Evolutionary conservation across 495 filamentous ascomycete species (phyloP).

Genomic region (Filosporella fistucella): DNA sequence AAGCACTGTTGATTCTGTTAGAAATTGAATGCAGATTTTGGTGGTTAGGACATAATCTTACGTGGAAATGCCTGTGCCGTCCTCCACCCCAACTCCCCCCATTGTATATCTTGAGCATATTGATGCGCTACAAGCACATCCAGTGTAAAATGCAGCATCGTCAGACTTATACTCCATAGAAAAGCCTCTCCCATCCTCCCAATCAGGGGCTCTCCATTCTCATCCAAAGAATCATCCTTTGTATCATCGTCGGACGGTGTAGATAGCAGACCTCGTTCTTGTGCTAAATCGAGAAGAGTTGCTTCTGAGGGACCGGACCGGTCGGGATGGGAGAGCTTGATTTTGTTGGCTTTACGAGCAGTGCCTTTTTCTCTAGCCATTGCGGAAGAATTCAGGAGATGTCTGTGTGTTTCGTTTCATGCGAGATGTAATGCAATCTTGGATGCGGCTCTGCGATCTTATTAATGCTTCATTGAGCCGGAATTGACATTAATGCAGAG

Average conservation of each 20-base stretch:
- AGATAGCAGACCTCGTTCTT: slow-evolving; percentile 49
- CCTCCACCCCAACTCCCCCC: slow-evolving; percentile 49
- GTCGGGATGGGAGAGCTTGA: slow-evolving; percentile 58
- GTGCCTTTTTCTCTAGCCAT: too few species aligned
- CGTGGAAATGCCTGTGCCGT: slow-evolving; percentile 44
- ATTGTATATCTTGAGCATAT: slow-evolving; percentile 67
- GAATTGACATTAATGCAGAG: too few species aligned
- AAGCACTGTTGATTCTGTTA: slow-evolving; percentile 44
- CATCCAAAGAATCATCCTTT: slow-evolving; percentile 28
- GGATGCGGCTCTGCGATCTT: too few species aligned
- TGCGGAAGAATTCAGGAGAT: too few species aligned
- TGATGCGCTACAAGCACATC: slow-evolving; percentile 90
- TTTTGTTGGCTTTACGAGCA: slow-evolving; percentile 39
- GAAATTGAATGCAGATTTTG: slow-evolving; percentile 18
- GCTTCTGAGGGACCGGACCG: slow-evolving; percentile 45
- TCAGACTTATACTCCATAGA: slow-evolving; percentile 67
- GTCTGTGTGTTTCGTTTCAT: too few species aligned
- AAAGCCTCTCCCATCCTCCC: slow-evolving; percentile 55
- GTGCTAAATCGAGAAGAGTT: slow-evolving; percentile 61
- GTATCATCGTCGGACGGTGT: slow-evolving; percentile 29
- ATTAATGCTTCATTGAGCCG: too few species aligned
- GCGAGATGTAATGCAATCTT: too few species aligned
- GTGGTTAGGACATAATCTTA: slow-evolving; percentile 22
- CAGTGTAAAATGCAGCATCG: slow-evolving; percentile 81
- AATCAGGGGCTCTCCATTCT: slow-evolving; percentile 22